Evolutionary conservation across 257 asterid species (phyloP).

Genomic region (Forsythia viridissima): DNA sequence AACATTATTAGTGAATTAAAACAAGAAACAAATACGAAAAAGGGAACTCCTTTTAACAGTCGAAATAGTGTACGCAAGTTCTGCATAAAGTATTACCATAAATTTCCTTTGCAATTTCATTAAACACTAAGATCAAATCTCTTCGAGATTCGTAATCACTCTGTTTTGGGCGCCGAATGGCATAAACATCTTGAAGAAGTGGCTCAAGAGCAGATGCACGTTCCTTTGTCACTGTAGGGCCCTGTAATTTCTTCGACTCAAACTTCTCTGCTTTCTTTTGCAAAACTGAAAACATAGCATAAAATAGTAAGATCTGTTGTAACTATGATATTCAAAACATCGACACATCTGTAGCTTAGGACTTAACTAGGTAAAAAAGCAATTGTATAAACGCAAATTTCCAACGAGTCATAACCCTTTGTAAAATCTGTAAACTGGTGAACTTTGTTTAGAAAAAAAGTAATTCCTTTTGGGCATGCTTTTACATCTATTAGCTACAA

Average conservation of each 20-base stretch:
- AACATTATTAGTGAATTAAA: conserved; percentile 4
- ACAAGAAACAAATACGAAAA: neutral
- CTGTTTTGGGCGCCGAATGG: conserved; percentile 54
- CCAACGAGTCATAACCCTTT: neutral
- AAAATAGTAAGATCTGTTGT: conserved; percentile 19
- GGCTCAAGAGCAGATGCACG: conserved; percentile 48
- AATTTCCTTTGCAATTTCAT: conserved; percentile 76
- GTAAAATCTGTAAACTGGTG: neutral
- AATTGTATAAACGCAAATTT: conserved; percentile 2
- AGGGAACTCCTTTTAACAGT: neutral
- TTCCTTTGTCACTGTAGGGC: conserved; percentile 40
- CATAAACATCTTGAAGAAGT: conserved; percentile 62
- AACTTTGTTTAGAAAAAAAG: neutral
- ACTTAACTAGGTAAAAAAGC: conserved; percentile 8
- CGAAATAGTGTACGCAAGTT: neutral
- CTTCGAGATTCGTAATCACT: conserved; percentile 65
- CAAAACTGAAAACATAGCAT: conserved; percentile 53
- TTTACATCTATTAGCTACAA: neutral
- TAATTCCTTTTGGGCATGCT: neutral
- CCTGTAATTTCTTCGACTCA: conserved; percentile 54
- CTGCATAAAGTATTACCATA: conserved; percentile 53
- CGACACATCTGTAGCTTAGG: conserved; percentile 4
- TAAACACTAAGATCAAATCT: conserved; percentile 66
- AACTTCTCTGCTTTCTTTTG: conserved; percentile 61
- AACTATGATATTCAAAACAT: conserved; percentile 8